Conservation (phyloP, 2,329 filamentous ascomycete species). For the Elsinoe perseae region DNA sequence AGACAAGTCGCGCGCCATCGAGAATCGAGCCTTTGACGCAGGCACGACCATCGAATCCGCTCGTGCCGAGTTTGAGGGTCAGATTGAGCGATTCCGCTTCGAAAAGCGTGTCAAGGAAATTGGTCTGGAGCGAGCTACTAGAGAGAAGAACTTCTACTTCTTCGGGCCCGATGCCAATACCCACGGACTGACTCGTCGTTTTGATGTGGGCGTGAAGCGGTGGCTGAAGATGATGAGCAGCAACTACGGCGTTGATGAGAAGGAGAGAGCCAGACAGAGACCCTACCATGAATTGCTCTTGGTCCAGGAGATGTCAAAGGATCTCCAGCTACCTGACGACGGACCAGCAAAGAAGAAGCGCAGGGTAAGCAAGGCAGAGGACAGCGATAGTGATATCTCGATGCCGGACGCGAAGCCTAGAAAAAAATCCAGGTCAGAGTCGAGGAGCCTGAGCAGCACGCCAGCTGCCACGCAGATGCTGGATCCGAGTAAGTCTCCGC, state of each 20-base stretch:
- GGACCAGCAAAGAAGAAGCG: not conserved
- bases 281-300: not conserved
- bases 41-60: not conserved
- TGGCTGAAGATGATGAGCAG: conserved; percentile 8
- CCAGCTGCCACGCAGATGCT: not conserved
- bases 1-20: not conserved
- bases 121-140: not conserved
- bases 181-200: not conserved
- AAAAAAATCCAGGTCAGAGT: no score
- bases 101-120: not conserved
- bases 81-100: not conserved
- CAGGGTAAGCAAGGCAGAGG: not conserved
- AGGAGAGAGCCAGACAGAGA: not conserved
- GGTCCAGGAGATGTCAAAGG: not conserved
- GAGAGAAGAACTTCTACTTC: not conserved
- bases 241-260: not conserved
- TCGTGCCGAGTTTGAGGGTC: not conserved
- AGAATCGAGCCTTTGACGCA: not conserved
- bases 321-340: not conserved
- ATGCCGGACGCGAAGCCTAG: not conserved
- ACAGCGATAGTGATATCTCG: not conserved
- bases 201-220: not conserved
- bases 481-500: not conserved
- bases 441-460: not conserved
- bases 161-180: not conserved